Evolutionary conservation across 1,284 basidiomycete species (phyloP), one percentile per base, ranked within the genome.

Genomic region (Ganoderma lucidum): DNA sequence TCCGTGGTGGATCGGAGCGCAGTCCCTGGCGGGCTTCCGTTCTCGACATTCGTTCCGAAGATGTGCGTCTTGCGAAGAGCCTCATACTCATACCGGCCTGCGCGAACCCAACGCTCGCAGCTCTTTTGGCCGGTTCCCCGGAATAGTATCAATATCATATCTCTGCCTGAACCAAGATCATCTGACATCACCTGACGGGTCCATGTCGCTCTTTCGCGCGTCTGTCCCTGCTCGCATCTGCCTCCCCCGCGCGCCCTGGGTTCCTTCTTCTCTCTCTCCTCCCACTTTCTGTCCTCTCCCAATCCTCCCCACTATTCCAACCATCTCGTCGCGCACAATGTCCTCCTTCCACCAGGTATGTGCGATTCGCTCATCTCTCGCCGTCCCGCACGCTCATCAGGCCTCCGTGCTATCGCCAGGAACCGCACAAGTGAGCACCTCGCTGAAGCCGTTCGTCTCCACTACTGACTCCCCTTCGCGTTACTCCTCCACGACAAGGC

Each of bases 361-460:
- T 62, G 15, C 30, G 28, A 35, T 59, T 56, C 39, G 48, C 12
- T 51, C 5, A 58, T 58, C 37, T 58, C 37, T 19, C 17, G 30
- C 23, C 37, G 41, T 55, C n/a, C 63, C 60, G 17, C 61, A 14
- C 48, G 44, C 56, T 74, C 39, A 69, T 42, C 48, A 30, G 30
- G 60, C 62, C 59, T 42, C 41, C 10, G 32, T 56, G 30, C 59
- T 44, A 6, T 17, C 3, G 37, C 39, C 23, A 93, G 86, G 84
- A 85, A 65, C 84, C 89, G 8, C 91, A 93, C 81, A 90, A 91
- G 90, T 92, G 78, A 81, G 88, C 83, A 10, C 35, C 37, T 41
- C 14, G n/a, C 51, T n/a, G 35, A 48, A 61, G 45, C n/a, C 32
- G 62, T 51, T 55, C 51, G 23, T 42, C 51, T 17, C 12, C 63